A percentile compares a stretch with the other conserved stretches of the same genome.
Conservation (phyloP, 2,329 filamentous ascomycete species). For the Arthrobotrys sinensis region DNA sequence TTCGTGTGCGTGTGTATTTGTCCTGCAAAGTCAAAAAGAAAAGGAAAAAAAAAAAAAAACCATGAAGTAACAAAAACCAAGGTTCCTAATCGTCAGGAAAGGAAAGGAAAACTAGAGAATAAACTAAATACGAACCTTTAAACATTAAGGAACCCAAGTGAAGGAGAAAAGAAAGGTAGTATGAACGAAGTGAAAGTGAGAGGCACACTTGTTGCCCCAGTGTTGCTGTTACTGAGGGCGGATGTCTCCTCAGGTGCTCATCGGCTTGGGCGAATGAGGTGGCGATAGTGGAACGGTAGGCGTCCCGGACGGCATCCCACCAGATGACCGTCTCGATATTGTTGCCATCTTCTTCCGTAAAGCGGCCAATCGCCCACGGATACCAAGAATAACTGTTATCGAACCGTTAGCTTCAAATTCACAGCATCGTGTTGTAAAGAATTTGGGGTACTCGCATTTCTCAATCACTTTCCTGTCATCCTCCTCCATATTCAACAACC, state of each 20-base stretch:
- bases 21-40: constrained; percentile 28
- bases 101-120: constrained; percentile 22
- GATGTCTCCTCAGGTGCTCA: constrained; percentile 28
- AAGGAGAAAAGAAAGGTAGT: constrained; percentile 29
- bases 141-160: constrained; percentile 56
- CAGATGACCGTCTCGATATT: constrained; percentile 70
- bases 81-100: not conserved
- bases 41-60: constrained; percentile 14
- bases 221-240: not conserved
- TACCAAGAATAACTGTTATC: constrained; percentile 70
- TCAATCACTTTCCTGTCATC: constrained; percentile 70
- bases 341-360: constrained; percentile 71
- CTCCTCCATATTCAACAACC: constrained; percentile 68
- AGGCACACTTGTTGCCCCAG: not conserved
- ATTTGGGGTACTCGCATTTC: constrained; percentile 68
- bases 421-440: not conserved
- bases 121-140: constrained; percentile 50
- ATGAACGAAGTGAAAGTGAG: constrained; percentile 31
- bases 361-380: constrained; percentile 69
- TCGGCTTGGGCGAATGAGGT: constrained; percentile 56
- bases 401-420: constrained; percentile 62
- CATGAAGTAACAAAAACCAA: constrained; percentile 19
- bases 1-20: constrained; percentile 31
- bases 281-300: constrained; percentile 49
- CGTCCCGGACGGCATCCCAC: constrained; percentile 54